Evolutionary conservation across 1,284 basidiomycete species (phyloP).

Genomic region (Naganishia liquefaciens): DNA sequence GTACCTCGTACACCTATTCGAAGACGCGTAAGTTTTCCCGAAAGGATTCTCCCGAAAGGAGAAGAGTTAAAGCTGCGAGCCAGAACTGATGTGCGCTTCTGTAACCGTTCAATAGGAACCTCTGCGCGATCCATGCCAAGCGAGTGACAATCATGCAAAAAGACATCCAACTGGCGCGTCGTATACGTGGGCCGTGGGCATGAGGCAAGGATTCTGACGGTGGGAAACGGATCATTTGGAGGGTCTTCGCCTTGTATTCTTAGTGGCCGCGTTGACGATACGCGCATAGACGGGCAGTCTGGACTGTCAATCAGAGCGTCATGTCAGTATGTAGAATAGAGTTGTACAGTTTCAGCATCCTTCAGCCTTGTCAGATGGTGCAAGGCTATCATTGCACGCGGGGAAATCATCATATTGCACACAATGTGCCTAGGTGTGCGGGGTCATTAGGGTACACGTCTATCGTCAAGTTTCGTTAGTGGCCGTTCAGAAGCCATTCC

Average conservation of each 20-base stretch:
- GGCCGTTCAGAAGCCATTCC: not conserved
- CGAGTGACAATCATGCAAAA: conserved; percentile 97
- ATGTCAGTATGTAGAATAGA: conserved; percentile 4
- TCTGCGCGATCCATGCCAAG: conserved; percentile 97
- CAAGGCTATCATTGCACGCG: not conserved
- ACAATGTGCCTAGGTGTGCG: not conserved
- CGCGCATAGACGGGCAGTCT: not conserved
- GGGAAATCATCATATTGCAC: conserved; percentile 1
- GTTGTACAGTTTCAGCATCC: not conserved
- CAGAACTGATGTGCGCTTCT: conserved; percentile 60
- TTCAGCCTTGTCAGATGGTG: not conserved
- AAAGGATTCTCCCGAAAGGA: conserved; percentile 39
- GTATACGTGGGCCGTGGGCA: conserved; percentile 84
- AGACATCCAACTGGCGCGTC: conserved; percentile 92
- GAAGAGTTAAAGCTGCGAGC: not conserved
- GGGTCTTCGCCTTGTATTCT: not conserved
- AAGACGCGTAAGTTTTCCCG: conserved; percentile 77
- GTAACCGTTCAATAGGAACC: conserved; percentile 57
- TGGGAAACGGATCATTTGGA: not conserved
- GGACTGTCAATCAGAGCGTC: not conserved
- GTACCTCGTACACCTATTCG: conserved; percentile 88
- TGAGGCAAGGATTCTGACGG: conserved; percentile 34
- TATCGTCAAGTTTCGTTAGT: conserved; percentile 6
- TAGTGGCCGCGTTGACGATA: not conserved
- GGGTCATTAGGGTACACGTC: not conserved